Percentiles rank a stretch among this genome's conserved stretches.
Conservation (phyloP, 345 rosid species). For the rapeseed (Brassica napus) region Da-Ae NC_063442.1:12141001-12141500, state of each 20-base stretch:
- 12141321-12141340: conserved; percentile 85
- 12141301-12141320: conserved; percentile 83
- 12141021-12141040: no score
- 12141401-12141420: conserved; percentile 34
- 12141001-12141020: no score
- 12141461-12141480: neutral
- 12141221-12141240: neutral
- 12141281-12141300: conserved; percentile 85
- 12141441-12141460: neutral
- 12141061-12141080: no score
- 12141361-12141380: conserved; percentile 78
- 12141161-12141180: neutral
- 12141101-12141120: no score
- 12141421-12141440: neutral
- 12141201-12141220: neutral
- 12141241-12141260: conserved; percentile 31
- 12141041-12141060: no score
- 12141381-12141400: conserved; percentile 46
- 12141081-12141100: no score
- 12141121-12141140: neutral
- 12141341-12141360: conserved; percentile 89
- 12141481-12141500: no score
- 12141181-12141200: neutral
- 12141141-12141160: neutral
- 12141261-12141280: conserved; percentile 99